Percentiles rank a stretch among this genome's conserved stretches.
Evolutionary conservation across 331 rosid species (phyloP).

Genomic region (Rosa hybrid): DNA sequence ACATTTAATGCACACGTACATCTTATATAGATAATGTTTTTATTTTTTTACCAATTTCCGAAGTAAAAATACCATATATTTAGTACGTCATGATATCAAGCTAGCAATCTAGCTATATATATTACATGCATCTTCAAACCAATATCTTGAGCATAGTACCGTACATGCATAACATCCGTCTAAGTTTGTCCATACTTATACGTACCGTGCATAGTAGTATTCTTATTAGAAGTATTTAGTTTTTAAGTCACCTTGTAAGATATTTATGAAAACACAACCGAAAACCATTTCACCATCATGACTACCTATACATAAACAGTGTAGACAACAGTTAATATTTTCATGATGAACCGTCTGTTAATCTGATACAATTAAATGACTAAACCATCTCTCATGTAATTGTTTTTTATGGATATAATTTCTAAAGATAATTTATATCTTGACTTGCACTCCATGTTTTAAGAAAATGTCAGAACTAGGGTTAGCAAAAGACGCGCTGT

Average conservation of each 20-base stretch:
- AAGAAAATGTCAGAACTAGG: background rate
- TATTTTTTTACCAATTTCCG: background rate
- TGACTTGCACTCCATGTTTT: background rate
- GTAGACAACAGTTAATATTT: background rate
- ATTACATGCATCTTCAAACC: background rate
- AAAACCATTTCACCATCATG: background rate
- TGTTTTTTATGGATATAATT: background rate
- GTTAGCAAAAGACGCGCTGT: background rate
- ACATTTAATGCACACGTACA: background rate
- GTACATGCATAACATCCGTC: background rate
- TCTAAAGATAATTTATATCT: no score
- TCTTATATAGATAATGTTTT: background rate
- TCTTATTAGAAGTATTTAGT: background rate
- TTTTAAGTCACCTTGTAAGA: background rate
- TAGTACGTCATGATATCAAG: background rate
- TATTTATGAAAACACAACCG: background rate
- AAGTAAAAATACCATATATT: background rate
- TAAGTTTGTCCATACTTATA: no score
- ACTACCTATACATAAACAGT: background rate
- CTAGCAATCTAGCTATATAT: background rate
- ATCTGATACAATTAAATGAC: background rate
- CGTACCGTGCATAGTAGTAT: no score
- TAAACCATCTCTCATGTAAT: background rate
- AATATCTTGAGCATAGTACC: background rate
- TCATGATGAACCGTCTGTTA: background rate